Evolutionary conservation across 2,329 filamentous ascomycete genomes (phyloP).

Genomic region (Trichoderma sp.): DNA sequence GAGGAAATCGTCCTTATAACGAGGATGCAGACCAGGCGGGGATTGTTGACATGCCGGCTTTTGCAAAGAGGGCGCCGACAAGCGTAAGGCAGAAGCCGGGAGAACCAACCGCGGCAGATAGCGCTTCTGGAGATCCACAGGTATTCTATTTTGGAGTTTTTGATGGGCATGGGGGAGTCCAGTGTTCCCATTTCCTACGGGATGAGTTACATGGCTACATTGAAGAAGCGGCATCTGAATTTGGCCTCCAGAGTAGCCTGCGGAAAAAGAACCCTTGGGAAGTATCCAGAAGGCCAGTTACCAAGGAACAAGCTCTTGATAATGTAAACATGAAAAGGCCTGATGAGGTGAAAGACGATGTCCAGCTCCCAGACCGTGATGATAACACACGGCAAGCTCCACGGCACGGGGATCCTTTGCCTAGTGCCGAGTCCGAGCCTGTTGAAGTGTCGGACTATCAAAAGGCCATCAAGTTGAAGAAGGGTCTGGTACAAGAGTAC

Average conservation of each 20-base stretch:
- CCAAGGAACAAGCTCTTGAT: conserved; percentile 37
- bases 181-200: conserved; percentile 84
- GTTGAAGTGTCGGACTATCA: conserved; percentile 57
- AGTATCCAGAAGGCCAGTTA: conserved; percentile 30
- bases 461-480: conserved; percentile 71
- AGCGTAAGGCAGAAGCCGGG: conserved; percentile 57
- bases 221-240: conserved; percentile 75
- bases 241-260: conserved; percentile 78
- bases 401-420: conserved; percentile 44
- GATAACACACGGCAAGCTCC: conserved; percentile 42
- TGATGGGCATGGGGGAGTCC: conserved; percentile 88
- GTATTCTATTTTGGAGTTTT: conserved; percentile 98
- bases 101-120: conserved; percentile 72
- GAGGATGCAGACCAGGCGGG: conserved; percentile 95
- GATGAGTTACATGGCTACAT: conserved; percentile 88
- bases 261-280: conserved; percentile 48
- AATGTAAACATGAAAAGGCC: conserved; percentile 55
- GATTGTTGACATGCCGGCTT: conserved; percentile 89
- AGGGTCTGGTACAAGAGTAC: conserved; percentile 74
- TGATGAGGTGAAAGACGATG: conserved; percentile 49
- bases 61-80: conserved; percentile 80
- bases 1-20: conserved; percentile 85
- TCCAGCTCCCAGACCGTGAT: conserved; percentile 41
- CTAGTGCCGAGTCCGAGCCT: conserved; percentile 50
- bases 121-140: conserved; percentile 85